Conservation (phyloP, 208 protist species). For the Trypanosoma lewisi region DNA sequence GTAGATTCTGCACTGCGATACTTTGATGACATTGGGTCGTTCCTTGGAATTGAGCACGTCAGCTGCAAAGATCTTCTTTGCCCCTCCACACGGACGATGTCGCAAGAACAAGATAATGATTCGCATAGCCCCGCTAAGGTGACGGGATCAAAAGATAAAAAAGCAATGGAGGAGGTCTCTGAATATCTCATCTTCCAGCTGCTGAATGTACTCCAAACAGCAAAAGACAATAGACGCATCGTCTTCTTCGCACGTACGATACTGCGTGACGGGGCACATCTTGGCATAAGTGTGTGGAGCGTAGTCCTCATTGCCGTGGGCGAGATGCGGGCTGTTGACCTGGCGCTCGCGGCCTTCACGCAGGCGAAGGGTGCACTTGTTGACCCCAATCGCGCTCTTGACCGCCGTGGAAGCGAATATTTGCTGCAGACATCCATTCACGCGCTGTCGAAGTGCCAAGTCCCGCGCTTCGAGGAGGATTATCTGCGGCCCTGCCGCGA, state of each 20-base stretch:
- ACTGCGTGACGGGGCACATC: conserved; percentile 28
- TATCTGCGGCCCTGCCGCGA: conserved; percentile 52
- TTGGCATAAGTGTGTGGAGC: conserved; percentile 55
- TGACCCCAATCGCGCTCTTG: conserved; percentile 1
- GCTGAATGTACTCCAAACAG: conserved; percentile 52
- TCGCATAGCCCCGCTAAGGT: neutral
- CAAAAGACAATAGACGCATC: conserved; percentile 47
- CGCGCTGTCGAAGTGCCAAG: conserved; percentile 68
- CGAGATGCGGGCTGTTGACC: conserved; percentile 46
- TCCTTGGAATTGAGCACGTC: conserved; percentile 25
- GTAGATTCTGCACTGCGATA: conserved; percentile 44
- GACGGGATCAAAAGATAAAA: neutral
- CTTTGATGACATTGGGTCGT: conserved; percentile 36
- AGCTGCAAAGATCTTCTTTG: conserved; percentile 14
- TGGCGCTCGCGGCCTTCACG: conserved; percentile 45
- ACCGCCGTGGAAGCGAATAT: conserved; percentile 57
- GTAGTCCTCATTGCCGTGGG: conserved; percentile 69
- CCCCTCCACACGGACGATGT: neutral
- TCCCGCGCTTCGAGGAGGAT: conserved; percentile 51
- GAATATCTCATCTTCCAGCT: conserved; percentile 47
- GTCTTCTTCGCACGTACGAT: conserved; percentile 44
- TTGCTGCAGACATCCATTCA: conserved; percentile 70
- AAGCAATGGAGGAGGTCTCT: conserved; percentile 16
- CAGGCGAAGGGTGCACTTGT: conserved; percentile 5
- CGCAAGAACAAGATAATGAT: neutral